phyloP scores from a whole-genome alignment of 2,329 filamentous ascomycete genomes.

The Orbilia quercus region DNA sequence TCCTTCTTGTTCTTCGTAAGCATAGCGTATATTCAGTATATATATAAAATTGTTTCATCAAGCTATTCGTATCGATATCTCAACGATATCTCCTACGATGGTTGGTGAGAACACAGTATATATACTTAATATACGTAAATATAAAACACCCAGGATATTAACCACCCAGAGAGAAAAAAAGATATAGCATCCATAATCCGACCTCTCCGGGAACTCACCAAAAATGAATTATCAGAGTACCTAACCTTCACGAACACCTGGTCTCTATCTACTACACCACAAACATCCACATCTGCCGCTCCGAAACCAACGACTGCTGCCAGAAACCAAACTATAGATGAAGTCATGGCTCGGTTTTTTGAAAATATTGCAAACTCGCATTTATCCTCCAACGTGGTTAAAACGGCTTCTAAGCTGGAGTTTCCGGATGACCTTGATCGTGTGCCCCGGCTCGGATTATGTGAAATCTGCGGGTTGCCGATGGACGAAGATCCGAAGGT shows the following conservation, averaged over 20 bases:
- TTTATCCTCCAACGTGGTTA: slow-evolving; percentile 88
- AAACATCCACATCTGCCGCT: slow-evolving; percentile 63
- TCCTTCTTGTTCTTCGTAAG: too few species aligned
- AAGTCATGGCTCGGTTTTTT: slow-evolving; percentile 90
- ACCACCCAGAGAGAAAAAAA: slow-evolving; percentile 1
- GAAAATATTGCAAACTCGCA: slow-evolving; percentile 65
- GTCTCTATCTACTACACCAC: slow-evolving; percentile 67
- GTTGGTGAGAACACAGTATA: too few species aligned
- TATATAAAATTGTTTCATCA: too few species aligned
- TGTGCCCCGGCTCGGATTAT: slow-evolving; percentile 36
- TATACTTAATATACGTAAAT: too few species aligned
- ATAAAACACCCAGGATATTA: background rate
- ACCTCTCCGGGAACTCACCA: slow-evolving; percentile 84
- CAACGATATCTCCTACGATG: background rate
- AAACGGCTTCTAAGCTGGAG: slow-evolving; percentile 85
- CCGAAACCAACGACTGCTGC: slow-evolving; percentile 68
- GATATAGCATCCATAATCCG: slow-evolving; percentile 71
- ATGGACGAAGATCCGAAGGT: slow-evolving; percentile 57
- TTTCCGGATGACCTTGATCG: slow-evolving; percentile 62
- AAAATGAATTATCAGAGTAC: slow-evolving; percentile 80
- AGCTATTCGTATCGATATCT: too few species aligned
- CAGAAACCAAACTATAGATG: slow-evolving; percentile 86
- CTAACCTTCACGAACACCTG: slow-evolving; percentile 64
- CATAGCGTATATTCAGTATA: too few species aligned
- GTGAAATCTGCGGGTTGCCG: slow-evolving; percentile 59